Percentiles rank a stretch among this genome's conserved stretches.
phyloP scores from a whole-genome alignment of 345 rosid species.

The Brassica rapa region DNA sequence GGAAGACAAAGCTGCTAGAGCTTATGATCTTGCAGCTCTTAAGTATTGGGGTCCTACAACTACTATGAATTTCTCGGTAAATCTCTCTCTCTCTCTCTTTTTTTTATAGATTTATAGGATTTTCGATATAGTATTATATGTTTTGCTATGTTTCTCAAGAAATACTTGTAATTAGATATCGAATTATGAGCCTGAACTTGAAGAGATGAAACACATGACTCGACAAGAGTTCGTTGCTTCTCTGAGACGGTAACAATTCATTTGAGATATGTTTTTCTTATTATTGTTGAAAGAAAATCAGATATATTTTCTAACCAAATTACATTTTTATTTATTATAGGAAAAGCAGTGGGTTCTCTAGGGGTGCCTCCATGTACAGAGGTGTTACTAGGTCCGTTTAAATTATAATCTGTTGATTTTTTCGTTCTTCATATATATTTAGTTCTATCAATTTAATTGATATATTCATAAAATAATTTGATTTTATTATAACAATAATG shows the following conservation, averaged over 20 bases:
- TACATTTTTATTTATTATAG: conserved; percentile 37
- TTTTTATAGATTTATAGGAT: too few relatives aligned
- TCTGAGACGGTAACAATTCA: conserved; percentile 61
- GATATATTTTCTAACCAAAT: neutral
- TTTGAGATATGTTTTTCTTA: neutral
- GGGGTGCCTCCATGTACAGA: conserved; percentile 96
- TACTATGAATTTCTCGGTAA: conserved; percentile 85
- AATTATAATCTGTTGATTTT: neutral
- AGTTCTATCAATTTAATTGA: too few relatives aligned
- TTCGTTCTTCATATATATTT: neutral
- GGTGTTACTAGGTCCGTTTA: conserved; percentile 82
- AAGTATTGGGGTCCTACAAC: conserved; percentile 98
- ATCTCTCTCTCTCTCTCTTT: neutral
- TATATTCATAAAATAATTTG: too few relatives aligned
- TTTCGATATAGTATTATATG: neutral
- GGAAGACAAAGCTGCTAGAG: conserved; percentile 93
- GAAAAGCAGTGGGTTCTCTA: conserved; percentile 96
- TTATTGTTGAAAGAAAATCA: neutral
- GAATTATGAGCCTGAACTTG: conserved; percentile 78
- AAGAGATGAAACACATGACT: conserved; percentile 91
- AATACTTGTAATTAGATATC: conserved; percentile 49
- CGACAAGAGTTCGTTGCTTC: conserved; percentile 97
- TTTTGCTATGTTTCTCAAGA: neutral
- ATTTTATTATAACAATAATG: neutral
- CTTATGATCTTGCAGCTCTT: conserved; percentile 96